Evolutionary conservation across 1,284 basidiomycete species (phyloP), one percentile per base, ranked within the genome.

Genomic region (Anthracocystis panici-leucophaei): DNA sequence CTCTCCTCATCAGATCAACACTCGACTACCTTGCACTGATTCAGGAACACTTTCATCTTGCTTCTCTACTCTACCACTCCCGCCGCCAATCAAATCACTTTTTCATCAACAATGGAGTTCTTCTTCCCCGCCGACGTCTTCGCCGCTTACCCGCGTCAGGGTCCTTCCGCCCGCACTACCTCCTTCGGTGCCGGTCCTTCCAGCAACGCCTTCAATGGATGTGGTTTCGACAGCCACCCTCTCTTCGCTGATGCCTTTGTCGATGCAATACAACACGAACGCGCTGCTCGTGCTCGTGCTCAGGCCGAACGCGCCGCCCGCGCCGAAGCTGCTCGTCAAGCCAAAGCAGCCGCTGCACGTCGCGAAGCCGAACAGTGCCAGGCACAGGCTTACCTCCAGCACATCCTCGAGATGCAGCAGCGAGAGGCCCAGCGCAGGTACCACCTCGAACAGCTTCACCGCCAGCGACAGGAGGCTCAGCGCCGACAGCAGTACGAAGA

Each of bases 101-200:
- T 23, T 3, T 12, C 50, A 23, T 10, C 45, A 18, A 56, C 23
- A 29, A 77, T 77, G 74, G 74, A 77, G 69, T 77, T 77, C 65
- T 77, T 69, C 74, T 67, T 77, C 60, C 74, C 74, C 56, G 59
- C 69, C 63, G 74, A 77, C 56, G 65, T 77, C 48, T 73, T 73
- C 40, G 40, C 74, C 57, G 61, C 64, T 35, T 65, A 73, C 58
- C 74, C 70, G 18, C 56, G 54, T 40, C 67, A 63, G 49, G 52
- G 60, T 21, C 59, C 66, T 16, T 41, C 62, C 7, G 9, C 38
- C 35, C 64, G 56, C 52, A 58, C 57, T 29, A 31, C 38, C 35
- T 44, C 69, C 0, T 66, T 31, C 40, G 52, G 46, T 21, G 63
- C 63, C 11, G 62, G 59, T 18, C 69, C 62, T 44, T 72, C 69